Percentiles rank a stretch among this genome's conserved stretches.
phyloP scores from a whole-genome alignment of 106 monocot species.

The Iris macrosiphon region DNA sequence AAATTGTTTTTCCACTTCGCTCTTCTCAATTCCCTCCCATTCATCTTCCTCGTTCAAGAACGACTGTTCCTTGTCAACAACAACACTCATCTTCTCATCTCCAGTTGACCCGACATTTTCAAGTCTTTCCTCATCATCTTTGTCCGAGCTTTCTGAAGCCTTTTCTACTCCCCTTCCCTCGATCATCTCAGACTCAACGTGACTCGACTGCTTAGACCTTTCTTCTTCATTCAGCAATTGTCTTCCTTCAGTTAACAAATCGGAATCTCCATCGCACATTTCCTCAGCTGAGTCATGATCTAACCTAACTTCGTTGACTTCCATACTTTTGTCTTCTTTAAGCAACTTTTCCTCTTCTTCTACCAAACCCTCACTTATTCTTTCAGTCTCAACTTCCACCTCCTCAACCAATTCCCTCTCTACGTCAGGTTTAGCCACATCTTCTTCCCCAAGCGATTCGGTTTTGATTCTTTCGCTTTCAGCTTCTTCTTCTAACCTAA shows the following conservation, averaged over 20 bases:
- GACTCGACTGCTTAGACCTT: background rate
- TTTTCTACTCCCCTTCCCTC: background rate
- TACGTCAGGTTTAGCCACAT: too few species aligned
- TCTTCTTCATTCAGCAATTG: background rate
- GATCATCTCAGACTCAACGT: background rate
- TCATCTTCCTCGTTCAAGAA: slow-evolving; percentile 43
- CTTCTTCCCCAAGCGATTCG: too few species aligned
- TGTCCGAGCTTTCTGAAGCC: background rate
- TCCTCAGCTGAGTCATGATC: background rate
- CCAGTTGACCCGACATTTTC: background rate
- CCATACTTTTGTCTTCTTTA: background rate
- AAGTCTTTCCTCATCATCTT: background rate
- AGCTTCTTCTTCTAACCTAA: too few species aligned
- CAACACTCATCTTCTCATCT: background rate
- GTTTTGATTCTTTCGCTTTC: too few species aligned
- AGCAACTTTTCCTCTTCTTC: too few species aligned
- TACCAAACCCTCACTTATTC: too few species aligned
- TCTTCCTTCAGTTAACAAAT: background rate
- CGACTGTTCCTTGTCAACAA: slow-evolving; percentile 5
- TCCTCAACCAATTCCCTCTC: too few species aligned
- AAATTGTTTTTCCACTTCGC: slow-evolving; percentile 47
- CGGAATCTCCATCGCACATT: background rate
- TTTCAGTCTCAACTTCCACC: too few species aligned
- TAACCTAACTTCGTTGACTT: background rate
- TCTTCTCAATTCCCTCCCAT: slow-evolving; percentile 78